Evolutionary conservation across 192 early-diverging fungal genomes (phyloP), one percentile per base, ranked within the genome.

Genomic region (Backusella australiensis): DNA sequence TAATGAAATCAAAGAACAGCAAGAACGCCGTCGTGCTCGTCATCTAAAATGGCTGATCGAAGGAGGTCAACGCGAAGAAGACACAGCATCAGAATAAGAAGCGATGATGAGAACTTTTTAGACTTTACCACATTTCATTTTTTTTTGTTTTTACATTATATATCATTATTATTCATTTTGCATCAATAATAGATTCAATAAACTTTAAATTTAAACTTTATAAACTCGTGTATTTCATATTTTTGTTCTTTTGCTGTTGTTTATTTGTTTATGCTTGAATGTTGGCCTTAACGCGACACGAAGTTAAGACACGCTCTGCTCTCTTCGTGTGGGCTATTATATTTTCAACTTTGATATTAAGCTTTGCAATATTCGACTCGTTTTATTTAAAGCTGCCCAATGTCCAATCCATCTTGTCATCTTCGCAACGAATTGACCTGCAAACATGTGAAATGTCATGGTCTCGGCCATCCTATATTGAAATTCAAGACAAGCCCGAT

Each of bases 1-100:
- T 32, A 88, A 88, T 76, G 84, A 88, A n/a, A 12, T 88, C 41
- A 88, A 88, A 75, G 80, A 75, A 0, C 83, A 83, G 44, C 84
- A 84, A 70, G 79, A 74, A 15, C 84, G 87, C 66, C 85, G 85
- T 59, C 81, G 87, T 42, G 72, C 77, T 4, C 80, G 87, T 34
- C 87, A 88, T 67, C 76, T 88, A 35, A 83, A 88, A 36, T 88
- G 86, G 86, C 69, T 88, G 0, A 80, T 82, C 23, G 66, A 73
- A 46, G 75, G 75, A 6, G 80, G 80, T 32, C 76, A 39, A 4
- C 73, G 74, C 67, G 80, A 81, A 44, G 41, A 69, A 72, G 80
- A 81, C 35, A 81, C 80, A 32, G 32, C 32, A 32, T 32, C 32
- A 32, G 32, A 32, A 32, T 32, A 32, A 32, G 32, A 32, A 32